Evolutionary conservation across 2,329 filamentous ascomycete genomes (phyloP), one percentile per base, ranked within the genome.

Genomic region (Penicillium sp.): DNA sequence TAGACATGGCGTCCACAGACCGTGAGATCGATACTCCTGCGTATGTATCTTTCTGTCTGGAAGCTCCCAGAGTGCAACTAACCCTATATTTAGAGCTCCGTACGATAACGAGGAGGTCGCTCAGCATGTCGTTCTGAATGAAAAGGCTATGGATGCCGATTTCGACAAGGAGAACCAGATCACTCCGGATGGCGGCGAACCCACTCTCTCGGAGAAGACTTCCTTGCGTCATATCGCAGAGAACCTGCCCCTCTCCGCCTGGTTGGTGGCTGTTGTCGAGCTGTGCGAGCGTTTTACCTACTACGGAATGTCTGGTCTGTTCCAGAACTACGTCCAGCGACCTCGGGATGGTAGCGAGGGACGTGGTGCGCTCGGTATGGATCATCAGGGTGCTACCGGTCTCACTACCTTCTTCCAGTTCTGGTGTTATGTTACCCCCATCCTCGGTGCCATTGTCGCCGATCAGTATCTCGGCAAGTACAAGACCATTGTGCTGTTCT

Each of bases 381-480:
- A 74, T 29, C 76, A 78, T 53, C 69, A 75, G 64, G 74, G 73
- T 59, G 79, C 80, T 23, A 82, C 80, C 55, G 78, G 76, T 55
- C 61, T 83, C 61, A 79, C 75, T 19, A 81, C 79, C 43, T 82
- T 82, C 72, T 83, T 82, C 69, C 75, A 79, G 59, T 83, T 84
- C 70, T 83, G 79, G 79, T 80, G 79, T 55, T 84, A 83, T 68
- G 70, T 83, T 34, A 83, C 82, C n/a, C 84, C 84, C 4, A 81
- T 86, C 36, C 54, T 82, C 25, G 81, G 83, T 69, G 84, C 83
- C 48, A 80, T 84, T 54, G 68, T 86, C 53, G 83, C 84, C 25
- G 84, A 87, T 67, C 80, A 82, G 38, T 85, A 84, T 68, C 74
- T 85, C 16, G 84, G 85, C 53, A 82, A 84, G 63, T 86, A 82